Percentiles rank a stretch among this genome's conserved stretches.
Evolutionary conservation across 768 basidiomycete genomes (phyloP).

Genomic region (Termitomyces sp.): DNA sequence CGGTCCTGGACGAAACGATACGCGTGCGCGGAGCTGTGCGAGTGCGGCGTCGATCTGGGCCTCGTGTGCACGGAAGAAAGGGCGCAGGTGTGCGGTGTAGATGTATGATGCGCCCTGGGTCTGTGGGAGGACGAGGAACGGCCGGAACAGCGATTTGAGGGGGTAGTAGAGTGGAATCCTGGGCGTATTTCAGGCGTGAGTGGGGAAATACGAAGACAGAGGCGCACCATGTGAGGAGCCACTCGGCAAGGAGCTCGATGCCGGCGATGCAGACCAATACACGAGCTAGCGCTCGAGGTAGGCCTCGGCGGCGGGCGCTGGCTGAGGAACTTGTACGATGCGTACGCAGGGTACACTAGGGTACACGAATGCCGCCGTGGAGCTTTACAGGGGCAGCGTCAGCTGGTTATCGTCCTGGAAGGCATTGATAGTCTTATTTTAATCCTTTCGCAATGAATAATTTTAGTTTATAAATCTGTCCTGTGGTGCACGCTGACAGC

Average conservation of each 20-base stretch:
- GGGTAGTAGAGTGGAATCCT: constrained; percentile 87
- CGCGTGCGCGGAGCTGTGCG: constrained; percentile 51
- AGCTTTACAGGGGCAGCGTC: constrained; percentile 26
- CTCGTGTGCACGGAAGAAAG: constrained; percentile 82
- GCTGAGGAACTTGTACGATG: constrained; percentile 92
- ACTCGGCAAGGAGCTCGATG: constrained; percentile 81
- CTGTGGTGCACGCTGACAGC: too few relatives aligned
- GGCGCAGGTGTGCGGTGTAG: constrained; percentile 74
- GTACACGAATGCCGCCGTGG: constrained; percentile 78
- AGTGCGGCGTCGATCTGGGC: constrained; percentile 79
- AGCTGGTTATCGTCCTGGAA: too few relatives aligned
- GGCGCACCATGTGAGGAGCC: constrained; percentile 81
- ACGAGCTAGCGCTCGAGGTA: constrained; percentile 93
- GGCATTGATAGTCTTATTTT: too few relatives aligned
- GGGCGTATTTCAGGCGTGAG: neutral
- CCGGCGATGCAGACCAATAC: constrained; percentile 92
- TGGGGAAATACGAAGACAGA: neutral
- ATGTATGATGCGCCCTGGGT: constrained; percentile 84
- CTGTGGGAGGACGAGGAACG: constrained; percentile 88
- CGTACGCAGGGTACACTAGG: constrained; percentile 93
- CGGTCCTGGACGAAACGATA: constrained; percentile 65
- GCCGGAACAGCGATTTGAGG: constrained; percentile 77
- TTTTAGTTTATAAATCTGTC: too few relatives aligned
- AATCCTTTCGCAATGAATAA: too few relatives aligned
- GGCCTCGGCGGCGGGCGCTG: constrained; percentile 76